Evolutionary conservation across 2,329 filamentous ascomycete genomes (phyloP), one percentile per base, ranked within the genome.

Genomic region (Ophiostoma pallidulum): DNA sequence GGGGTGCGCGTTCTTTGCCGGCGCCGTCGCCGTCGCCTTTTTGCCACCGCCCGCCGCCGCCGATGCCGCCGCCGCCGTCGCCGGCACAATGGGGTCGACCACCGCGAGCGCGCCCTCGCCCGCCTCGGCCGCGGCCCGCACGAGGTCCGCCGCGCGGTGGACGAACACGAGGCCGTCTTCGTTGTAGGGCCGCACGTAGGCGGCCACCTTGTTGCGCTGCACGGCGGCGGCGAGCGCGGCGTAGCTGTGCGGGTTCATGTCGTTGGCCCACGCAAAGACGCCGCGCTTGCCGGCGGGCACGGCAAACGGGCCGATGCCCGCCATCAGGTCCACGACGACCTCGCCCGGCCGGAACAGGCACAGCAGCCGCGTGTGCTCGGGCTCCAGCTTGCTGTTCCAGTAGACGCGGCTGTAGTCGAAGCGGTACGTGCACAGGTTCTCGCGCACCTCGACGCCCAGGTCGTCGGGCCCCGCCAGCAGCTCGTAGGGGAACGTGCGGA

Each of bases 401-500:
- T 98, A 98, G 4, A 98, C 92, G 57, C 94, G 94, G 53, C 85
- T 79, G 64, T 94, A 98, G 69, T 98, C 86, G 64, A 98, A 97
- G 48, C 74, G 74, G 69, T 95, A 98, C n/a, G 74, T 70, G 68
- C 92, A 97, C 51, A 80, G 78, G 58, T 86, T 84, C 66, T 96
- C 89, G 54, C 77, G 79, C 45, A 92, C 76, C 53, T 86, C 78
- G 47, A 98, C 92, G 45, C 90, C 80, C 64, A 96, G 71, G 59
- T 97, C 82, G 57, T 88, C 79, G 1, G 80, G 76, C 0, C 92
- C 92, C 2, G 81, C 82, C 1, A 98, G 77, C 13, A 97, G 77
- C 67, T 98, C 92, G 68, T 95, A 97, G 28, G 76, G 75, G 65
- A 98, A 97, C 0, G 92, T 97, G 45, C 92, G 81, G 67, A 86